A percentile compares a stretch with the other conserved stretches of the same genome.
Conservation (phyloP, 2,329 filamentous ascomycete species). For the Exophiala viscosa region DNA sequence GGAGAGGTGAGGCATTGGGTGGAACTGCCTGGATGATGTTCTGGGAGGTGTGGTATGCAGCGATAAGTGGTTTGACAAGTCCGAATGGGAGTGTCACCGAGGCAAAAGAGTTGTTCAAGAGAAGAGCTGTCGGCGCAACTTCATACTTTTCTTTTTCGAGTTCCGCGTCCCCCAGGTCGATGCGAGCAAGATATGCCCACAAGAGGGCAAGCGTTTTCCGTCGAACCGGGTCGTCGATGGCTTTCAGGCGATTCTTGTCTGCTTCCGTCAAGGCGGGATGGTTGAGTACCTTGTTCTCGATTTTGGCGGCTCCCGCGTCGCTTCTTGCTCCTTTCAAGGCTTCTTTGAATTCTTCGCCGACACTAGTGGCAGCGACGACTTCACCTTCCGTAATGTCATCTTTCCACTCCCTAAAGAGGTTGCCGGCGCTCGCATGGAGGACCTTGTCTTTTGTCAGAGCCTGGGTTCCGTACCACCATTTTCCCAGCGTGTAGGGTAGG, state of each 20-base stretch:
- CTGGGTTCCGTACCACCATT: slow-evolving; percentile 98
- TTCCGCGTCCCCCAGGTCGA: slow-evolving; percentile 73
- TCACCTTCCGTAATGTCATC: slow-evolving; percentile 77
- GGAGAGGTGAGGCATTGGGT: slow-evolving; percentile 77
- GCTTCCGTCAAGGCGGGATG: slow-evolving; percentile 63
- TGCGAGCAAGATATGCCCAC: slow-evolving; percentile 90
- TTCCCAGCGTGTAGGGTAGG: slow-evolving; percentile 87
- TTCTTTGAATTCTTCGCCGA: slow-evolving; percentile 78
- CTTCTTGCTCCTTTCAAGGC: slow-evolving; percentile 73
- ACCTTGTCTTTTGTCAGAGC: slow-evolving; percentile 90
- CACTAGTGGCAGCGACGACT: slow-evolving; percentile 75
- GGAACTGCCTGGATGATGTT: slow-evolving; percentile 84
- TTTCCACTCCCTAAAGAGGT: slow-evolving; percentile 88
- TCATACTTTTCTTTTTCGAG: slow-evolving; percentile 80
- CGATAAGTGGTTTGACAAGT: slow-evolving; percentile 74
- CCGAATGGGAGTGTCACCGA: slow-evolving; percentile 85
- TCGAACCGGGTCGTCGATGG: slow-evolving; percentile 73
- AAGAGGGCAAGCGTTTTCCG: slow-evolving; percentile 84
- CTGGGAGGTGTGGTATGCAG: slow-evolving; percentile 78
- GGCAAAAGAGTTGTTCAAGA: slow-evolving; percentile 79
- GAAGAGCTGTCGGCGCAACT: slow-evolving; percentile 79
- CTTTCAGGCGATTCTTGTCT: slow-evolving; percentile 72
- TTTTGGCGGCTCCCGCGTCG: slow-evolving; percentile 73
- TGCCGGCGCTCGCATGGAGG: slow-evolving; percentile 87
- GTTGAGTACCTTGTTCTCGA: slow-evolving; percentile 76